A percentile compares a stretch with the other conserved stretches of the same genome.
Evolutionary conservation across 805 yeast species (phyloP).

Genomic region (Yamadazyma laniorum): DNA sequence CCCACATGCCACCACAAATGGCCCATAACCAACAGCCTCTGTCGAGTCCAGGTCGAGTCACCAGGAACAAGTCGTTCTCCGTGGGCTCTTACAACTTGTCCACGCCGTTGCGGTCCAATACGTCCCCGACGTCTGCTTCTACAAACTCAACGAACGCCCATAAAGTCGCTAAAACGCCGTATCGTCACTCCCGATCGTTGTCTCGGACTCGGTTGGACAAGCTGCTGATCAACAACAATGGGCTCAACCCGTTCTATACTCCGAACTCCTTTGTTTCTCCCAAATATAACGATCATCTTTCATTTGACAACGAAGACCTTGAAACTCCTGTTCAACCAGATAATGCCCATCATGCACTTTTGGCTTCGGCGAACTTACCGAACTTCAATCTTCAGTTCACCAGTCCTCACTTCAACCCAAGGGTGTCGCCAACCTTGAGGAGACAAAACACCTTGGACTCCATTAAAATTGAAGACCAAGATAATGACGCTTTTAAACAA

Average conservation of each 20-base stretch:
- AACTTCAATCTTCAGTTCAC: conserved; percentile 10
- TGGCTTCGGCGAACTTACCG: conserved; percentile 3
- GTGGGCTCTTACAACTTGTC: conserved; percentile 17
- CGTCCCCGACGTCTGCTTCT: conserved; percentile 9
- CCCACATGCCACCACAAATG: not conserved
- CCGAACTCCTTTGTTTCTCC: conserved; percentile 26
- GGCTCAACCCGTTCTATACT: conserved; percentile 32
- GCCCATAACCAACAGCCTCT: conserved; percentile 12
- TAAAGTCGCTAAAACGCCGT: conserved; percentile 37
- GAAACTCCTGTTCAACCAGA: conserved; percentile 25
- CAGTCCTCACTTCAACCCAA: conserved; percentile 4
- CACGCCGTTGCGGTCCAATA: conserved; percentile 13
- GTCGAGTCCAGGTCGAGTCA: conserved; percentile 35
- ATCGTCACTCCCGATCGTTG: conserved; percentile 39
- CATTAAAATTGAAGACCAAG: conserved; percentile 37
- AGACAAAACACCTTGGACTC: conserved; percentile 31
- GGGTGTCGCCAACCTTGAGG: conserved; percentile 16
- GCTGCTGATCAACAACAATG: not conserved
- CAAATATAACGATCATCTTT: conserved; percentile 20
- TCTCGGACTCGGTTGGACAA: conserved; percentile 39
- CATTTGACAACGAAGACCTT: conserved; percentile 19
- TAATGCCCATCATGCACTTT: not conserved
- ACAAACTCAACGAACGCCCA: not conserved
- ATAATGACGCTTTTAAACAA: conserved; percentile 43
- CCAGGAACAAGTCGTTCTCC: conserved; percentile 34